phyloP scores from a whole-genome alignment of 352 stramenopile species.

The Pythium rishiriense region DNA sequence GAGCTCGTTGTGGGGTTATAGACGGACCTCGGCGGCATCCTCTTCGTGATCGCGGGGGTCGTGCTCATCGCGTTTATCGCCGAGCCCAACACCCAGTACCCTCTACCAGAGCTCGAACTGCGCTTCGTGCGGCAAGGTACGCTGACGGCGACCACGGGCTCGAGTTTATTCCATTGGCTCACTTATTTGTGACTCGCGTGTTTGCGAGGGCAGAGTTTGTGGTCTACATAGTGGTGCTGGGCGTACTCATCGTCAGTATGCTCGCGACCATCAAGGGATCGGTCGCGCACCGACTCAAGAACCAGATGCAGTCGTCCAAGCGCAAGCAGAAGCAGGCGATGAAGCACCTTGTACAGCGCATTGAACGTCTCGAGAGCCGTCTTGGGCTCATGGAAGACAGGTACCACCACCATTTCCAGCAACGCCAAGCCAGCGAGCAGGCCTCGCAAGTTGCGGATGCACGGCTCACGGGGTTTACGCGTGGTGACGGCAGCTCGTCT shows the following conservation, averaged over 20 bases:
- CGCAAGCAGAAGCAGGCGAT: slow-evolving; percentile 79
- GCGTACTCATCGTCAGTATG: slow-evolving; percentile 77
- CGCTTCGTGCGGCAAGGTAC: slow-evolving; percentile 78
- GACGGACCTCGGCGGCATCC: slow-evolving; percentile 80
- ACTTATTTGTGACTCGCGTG: too few relatives aligned
- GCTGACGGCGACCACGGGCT: background rate
- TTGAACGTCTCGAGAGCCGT: slow-evolving; percentile 67
- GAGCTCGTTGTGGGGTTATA: slow-evolving; percentile 4
- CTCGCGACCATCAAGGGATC: slow-evolving; percentile 89
- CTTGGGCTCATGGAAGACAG: slow-evolving; percentile 66
- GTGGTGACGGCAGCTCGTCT: slow-evolving; percentile 21
- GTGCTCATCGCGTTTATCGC: slow-evolving; percentile 87
- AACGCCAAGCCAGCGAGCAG: slow-evolving; percentile 9
- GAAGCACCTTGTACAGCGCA: slow-evolving; percentile 70
- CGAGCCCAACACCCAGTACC: slow-evolving; percentile 85
- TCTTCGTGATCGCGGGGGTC: slow-evolving; percentile 87
- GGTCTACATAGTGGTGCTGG: slow-evolving; percentile 79
- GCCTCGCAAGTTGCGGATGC: background rate
- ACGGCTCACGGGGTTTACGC: slow-evolving; percentile 7
- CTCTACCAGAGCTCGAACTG: slow-evolving; percentile 77
- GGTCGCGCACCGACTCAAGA: slow-evolving; percentile 80
- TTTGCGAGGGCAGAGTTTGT: slow-evolving; percentile 32
- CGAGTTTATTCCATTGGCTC: slow-evolving; percentile 1
- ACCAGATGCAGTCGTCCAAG: slow-evolving; percentile 55
- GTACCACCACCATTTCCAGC: slow-evolving; percentile 39